Conservation (phyloP, 805 yeast species). For the Metschnikowia vanudenii region DNA sequence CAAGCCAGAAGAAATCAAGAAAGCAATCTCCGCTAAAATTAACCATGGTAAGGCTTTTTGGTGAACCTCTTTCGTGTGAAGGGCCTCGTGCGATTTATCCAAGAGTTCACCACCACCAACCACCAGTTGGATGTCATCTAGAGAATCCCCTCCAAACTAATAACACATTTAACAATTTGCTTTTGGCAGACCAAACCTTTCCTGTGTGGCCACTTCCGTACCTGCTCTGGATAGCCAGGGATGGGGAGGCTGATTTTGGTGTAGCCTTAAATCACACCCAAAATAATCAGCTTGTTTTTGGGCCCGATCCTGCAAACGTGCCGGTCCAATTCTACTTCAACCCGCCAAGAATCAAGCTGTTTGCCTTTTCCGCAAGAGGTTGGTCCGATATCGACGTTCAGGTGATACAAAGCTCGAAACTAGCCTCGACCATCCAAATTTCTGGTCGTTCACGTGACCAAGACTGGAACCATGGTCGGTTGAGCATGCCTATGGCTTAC, state of each 20-base stretch:
- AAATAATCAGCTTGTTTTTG: conserved; percentile 61
- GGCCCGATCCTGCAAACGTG: conserved; percentile 53
- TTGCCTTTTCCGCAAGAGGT: conserved; percentile 42
- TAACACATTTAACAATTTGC: conserved; percentile 72
- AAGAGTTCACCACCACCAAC: conserved; percentile 31
- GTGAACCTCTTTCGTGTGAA: conserved; percentile 39
- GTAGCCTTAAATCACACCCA: conserved; percentile 66
- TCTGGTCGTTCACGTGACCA: conserved; percentile 8
- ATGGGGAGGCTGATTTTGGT: conserved; percentile 50
- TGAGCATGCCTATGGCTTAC: conserved; percentile 64
- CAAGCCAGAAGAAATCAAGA: too few relatives aligned
- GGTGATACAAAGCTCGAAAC: conserved; percentile 29
- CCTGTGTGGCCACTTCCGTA: conserved; percentile 86
- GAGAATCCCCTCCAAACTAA: conserved; percentile 63
- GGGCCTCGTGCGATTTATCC: conserved; percentile 47
- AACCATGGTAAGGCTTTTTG: conserved; percentile 34
- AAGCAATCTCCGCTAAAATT: too few relatives aligned
- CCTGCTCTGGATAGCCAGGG: conserved; percentile 63
- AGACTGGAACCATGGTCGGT: conserved; percentile 29
- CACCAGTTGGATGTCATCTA: conserved; percentile 32
- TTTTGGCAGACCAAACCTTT: conserved; percentile 61
- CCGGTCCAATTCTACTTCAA: conserved; percentile 64
- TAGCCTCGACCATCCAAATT: conserved; percentile 31
- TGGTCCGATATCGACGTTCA: conserved; percentile 23
- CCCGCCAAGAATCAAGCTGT: conserved; percentile 64